phyloP scores from a whole-genome alignment of 495 filamentous ascomycete genomes.

The Aspergillus affinis region DNA sequence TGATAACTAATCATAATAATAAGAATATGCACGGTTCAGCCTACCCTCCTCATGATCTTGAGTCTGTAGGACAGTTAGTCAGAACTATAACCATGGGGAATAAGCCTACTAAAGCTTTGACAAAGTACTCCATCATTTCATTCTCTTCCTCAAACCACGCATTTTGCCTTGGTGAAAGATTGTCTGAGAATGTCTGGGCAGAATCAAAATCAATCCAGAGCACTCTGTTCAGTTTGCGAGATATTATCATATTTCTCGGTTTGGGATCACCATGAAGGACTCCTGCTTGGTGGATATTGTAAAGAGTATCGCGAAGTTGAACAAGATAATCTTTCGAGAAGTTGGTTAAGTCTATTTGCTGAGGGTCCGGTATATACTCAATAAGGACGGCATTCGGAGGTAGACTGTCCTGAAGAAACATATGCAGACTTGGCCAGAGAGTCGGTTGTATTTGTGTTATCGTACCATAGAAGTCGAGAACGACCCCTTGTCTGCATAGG shows the following conservation, averaged over 20 bases:
- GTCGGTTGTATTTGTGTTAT: conserved; percentile 21
- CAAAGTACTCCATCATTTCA: conserved; percentile 25
- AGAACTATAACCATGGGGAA: background rate
- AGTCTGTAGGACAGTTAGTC: conserved; percentile 17
- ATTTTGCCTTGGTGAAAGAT: conserved; percentile 16
- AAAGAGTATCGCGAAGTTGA: conserved; percentile 22
- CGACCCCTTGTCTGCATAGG: conserved; percentile 19
- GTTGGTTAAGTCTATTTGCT: conserved; percentile 21
- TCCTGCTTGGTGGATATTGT: conserved; percentile 21
- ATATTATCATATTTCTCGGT: conserved; percentile 27
- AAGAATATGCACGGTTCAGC: conserved; percentile 17
- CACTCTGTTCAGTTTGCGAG: conserved; percentile 13
- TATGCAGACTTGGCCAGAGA: conserved; percentile 20
- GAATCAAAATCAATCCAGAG: conserved; percentile 32
- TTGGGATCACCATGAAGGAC: conserved; percentile 24
- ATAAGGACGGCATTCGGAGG: conserved; percentile 27
- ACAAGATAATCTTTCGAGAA: conserved; percentile 13
- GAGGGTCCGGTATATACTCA: conserved; percentile 26
- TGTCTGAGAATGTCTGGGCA: conserved; percentile 22
- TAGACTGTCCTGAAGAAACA: conserved; percentile 23
- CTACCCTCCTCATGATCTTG: conserved; percentile 19
- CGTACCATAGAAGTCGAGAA: conserved; percentile 29
- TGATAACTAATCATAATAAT: conserved; percentile 19
- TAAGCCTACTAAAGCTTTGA: conserved; percentile 20
- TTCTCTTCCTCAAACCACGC: conserved; percentile 17